Base-by-base conservation (phyloP, 2,329 filamentous ascomycete genomes). In the Paecilomyces fulvus region DNA sequence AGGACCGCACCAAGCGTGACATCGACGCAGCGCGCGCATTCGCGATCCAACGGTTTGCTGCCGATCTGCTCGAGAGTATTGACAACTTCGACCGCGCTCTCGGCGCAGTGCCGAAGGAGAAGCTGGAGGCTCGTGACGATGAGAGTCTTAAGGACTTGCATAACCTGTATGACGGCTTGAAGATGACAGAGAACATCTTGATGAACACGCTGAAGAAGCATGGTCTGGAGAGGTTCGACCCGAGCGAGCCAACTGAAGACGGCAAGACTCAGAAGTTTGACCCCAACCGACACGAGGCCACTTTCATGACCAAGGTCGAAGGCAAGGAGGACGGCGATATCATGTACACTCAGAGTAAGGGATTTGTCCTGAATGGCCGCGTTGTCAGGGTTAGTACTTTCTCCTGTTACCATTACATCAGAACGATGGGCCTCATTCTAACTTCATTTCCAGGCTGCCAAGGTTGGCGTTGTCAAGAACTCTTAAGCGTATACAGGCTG, bases 61-160 rank as follows among this genome's bases (percentile, higher is more conserved):
- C 90, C 75, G 94, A 99, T 76, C 86, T 99, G 50, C 84, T 97
- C 65, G 94, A 99, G 73, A 90, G 85, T 69, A 86, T 99, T 68
- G 94, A 99, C 78, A 99, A 97, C 81, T 86, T 99, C 61, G 94
- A 99, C 77, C 92, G 92, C 63, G 94, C 94, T 49, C 83, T 99
- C 49, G 75, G 79, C 61, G 90, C 86, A 67, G 92, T 96, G 11
- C 85, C 90, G 20, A 71, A 82, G 58, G 86, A 90, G 46, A 90
- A 89, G 76, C 80, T 95, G 61, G 79, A 79, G 21, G 72, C 77
- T 20, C 56, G 65, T 17, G 80, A 81, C 64, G 75, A 82, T 54
- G 77, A 83, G 23, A 70, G 69, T 21, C 83, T 84, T 71, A 80
- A 88, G 71, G 91, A 96, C 63, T 81, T 97, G 33, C 76, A 82